These are phyloP conservation scores for Termitomyces sp. DNA, from an alignment of 768 basidiomycete species.

Conservation along the genomic window DNA sequence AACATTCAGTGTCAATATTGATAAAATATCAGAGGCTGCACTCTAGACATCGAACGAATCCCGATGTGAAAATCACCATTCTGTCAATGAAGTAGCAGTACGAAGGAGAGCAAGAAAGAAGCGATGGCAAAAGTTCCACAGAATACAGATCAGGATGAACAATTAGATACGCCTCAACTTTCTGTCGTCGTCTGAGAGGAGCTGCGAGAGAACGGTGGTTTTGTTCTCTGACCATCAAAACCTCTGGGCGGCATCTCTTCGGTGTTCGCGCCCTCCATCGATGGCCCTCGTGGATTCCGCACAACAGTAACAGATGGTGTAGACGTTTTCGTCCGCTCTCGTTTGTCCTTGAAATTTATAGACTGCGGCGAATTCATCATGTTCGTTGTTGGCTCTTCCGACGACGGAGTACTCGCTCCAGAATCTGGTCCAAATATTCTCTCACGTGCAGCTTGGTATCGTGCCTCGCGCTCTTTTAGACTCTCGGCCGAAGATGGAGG, in stretches of 20 bases:
- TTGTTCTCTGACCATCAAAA: constrained; percentile 20
- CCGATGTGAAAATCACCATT: no score
- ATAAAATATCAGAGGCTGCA: no score
- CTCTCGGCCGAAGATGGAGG: constrained; percentile 27
- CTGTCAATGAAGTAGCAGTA: background rate
- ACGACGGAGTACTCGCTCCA: background rate
- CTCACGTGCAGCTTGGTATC: constrained; percentile 70
- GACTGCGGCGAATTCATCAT: background rate
- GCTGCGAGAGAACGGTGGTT: background rate
- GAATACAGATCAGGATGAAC: background rate
- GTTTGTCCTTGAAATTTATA: background rate
- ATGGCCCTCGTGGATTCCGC: constrained; percentile 22
- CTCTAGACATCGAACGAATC: no score
- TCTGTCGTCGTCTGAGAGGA: background rate
- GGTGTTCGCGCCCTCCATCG: background rate
- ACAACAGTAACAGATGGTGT: constrained; percentile 12
- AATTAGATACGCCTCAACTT: background rate
- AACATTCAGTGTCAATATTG: no score
- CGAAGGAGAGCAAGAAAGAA: background rate
- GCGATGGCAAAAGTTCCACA: background rate
- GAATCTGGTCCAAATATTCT: constrained; percentile 57
- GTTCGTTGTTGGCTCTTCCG: constrained; percentile 1
- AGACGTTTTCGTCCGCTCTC: constrained; percentile 1
- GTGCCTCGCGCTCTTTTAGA: constrained; percentile 64
- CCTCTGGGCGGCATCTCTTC: constrained; percentile 13